Evolutionary conservation across 106 monocot genomes (phyloP).

Genomic region (Xerophyta viscosa): DNA sequence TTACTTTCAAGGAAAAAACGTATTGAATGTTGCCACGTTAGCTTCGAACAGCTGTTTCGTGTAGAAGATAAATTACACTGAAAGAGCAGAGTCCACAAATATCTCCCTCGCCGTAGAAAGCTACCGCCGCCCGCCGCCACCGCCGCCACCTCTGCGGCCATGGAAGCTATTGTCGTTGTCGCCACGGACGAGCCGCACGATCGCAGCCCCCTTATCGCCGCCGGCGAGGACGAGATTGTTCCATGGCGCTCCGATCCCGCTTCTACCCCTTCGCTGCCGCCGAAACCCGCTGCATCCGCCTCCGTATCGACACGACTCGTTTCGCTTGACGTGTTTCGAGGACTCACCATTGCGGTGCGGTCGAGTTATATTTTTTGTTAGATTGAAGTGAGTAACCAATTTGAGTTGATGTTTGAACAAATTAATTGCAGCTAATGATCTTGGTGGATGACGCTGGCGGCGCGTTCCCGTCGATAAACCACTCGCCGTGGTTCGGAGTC

Average conservation of each 20-base stretch:
- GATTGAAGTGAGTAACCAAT: neutral
- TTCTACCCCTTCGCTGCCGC: neutral
- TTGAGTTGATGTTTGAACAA: neutral
- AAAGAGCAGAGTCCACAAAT: too few species aligned
- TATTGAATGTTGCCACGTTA: too few species aligned
- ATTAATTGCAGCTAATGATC: slow-evolving; percentile 69
- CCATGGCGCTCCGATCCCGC: slow-evolving; percentile 15
- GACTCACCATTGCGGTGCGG: slow-evolving; percentile 74
- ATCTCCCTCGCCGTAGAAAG: too few species aligned
- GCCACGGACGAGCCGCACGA: slow-evolving; percentile 6
- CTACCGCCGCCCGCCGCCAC: too few species aligned
- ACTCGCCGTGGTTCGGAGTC: slow-evolving; percentile 85
- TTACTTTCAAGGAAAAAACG: too few species aligned
- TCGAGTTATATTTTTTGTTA: neutral
- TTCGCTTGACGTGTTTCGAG: slow-evolving; percentile 95
- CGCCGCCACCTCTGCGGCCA: too few species aligned
- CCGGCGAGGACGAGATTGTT: slow-evolving; percentile 5
- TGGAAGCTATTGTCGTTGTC: slow-evolving; percentile 31
- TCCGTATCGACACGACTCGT: slow-evolving; percentile 30
- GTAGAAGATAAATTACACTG: too few species aligned
- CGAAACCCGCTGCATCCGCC: too few species aligned
- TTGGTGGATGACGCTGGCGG: slow-evolving; percentile 90
- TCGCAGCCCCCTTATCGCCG: slow-evolving; percentile 27
- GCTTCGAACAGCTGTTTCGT: too few species aligned
- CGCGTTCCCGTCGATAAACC: slow-evolving; percentile 75